These are phyloP conservation scores for Aspergillus mulundensis DNA, from an alignment of 495 filamentous ascomycete genomes.

Conservation along the genomic window DNA sequence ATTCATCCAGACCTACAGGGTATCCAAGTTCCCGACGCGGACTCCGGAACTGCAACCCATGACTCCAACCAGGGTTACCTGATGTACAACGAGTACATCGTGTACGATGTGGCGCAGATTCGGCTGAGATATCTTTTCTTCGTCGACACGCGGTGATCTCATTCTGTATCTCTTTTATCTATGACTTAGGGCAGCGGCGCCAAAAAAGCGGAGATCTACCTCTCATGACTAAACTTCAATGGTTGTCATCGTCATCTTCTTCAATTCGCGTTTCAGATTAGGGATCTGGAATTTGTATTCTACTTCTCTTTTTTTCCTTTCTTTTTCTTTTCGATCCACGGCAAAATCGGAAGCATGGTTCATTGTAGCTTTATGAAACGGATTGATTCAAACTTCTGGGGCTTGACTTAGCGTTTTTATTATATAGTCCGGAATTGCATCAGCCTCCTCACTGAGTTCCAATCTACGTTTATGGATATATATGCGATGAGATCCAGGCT, in stretches of 20 bases:
- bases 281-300: not conserved
- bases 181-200: not conserved
- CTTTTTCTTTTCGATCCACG: no score
- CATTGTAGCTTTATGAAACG: no score
- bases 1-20: constrained; percentile 61
- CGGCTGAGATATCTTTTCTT: constrained; percentile 73
- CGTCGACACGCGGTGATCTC: constrained; percentile 36
- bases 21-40: constrained; percentile 53
- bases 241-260: not conserved
- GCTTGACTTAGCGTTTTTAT: no score
- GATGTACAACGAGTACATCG: constrained; percentile 60
- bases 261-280: not conserved
- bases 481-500: no score
- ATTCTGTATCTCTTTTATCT: not conserved
- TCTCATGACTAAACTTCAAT: not conserved
- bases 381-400: no score
- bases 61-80: not conserved
- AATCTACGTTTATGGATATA: no score
- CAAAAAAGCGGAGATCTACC: not conserved
- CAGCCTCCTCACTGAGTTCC: no score
- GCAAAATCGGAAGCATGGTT: no score
- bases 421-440: no score
- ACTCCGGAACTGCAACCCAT: not conserved
- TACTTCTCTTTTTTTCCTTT: not conserved
- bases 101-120: constrained; percentile 75